Percentiles rank a stretch among this genome's conserved stretches.
phyloP scores from a whole-genome alignment of 1,284 basidiomycete species.

The Ganoderma multipileum region DNA sequence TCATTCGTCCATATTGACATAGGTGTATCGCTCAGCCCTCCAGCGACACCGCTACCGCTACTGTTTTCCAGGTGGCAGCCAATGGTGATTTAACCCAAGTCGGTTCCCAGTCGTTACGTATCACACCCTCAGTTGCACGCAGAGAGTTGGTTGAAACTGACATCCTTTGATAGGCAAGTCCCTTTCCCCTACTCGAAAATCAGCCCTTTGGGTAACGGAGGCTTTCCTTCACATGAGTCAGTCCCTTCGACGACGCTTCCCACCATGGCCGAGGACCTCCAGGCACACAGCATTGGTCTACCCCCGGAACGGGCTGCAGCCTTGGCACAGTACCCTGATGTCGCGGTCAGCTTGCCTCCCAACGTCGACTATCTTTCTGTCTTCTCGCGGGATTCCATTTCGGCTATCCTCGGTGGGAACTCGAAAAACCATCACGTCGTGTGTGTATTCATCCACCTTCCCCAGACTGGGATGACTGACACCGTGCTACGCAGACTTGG shows the following conservation, averaged over 20 bases:
- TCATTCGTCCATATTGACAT: not conserved
- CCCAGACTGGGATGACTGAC: not conserved
- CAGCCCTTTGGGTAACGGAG: not conserved
- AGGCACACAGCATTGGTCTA: not conserved
- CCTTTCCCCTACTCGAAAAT: not conserved
- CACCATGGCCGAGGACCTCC: not conserved
- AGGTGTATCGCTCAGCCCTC: not conserved
- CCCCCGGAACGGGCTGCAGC: not conserved
- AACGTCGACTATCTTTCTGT: not conserved
- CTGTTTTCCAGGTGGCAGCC: not conserved
- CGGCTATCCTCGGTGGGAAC: constrained; percentile 8
- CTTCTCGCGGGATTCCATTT: constrained; percentile 15
- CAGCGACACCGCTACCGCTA: not conserved
- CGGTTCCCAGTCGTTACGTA: not conserved
- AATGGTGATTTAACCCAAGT: not conserved
- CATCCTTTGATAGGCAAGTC: not conserved
- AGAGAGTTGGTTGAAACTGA: not conserved
- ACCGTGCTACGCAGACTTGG: not conserved
- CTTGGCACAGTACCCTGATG: not conserved
- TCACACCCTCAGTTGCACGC: too few relatives aligned
- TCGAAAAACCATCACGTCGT: not conserved
- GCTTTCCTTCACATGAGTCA: too few relatives aligned
- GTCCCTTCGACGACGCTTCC: not conserved
- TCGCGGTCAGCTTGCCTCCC: not conserved
- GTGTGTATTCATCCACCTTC: not conserved